These are phyloP conservation scores for Remersonia thermophila DNA, from an alignment of 2,329 filamentous ascomycete genomes.

Conservation along the genomic window DNA sequence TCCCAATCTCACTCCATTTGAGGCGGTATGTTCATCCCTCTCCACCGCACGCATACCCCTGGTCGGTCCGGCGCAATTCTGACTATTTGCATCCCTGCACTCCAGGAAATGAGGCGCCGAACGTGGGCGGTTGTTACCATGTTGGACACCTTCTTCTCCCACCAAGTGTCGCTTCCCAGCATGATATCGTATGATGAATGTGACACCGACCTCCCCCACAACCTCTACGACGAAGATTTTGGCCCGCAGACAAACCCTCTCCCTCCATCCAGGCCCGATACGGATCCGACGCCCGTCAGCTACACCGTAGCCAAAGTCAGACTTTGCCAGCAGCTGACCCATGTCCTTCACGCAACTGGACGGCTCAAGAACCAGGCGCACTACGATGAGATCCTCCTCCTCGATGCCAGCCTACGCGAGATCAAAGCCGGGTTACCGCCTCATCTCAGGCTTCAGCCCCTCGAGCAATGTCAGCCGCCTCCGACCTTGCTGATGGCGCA, in stretches of 20 bases:
- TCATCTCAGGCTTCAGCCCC: conserved; percentile 61
- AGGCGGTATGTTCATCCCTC: conserved; percentile 40
- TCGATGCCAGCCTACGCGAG: conserved; percentile 49
- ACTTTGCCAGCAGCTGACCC: conserved; percentile 56
- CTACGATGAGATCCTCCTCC: conserved; percentile 53
- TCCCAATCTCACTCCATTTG: conserved; percentile 56
- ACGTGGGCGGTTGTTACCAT: conserved; percentile 61
- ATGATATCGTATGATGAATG: conserved; percentile 66
- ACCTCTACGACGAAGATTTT: conserved; percentile 73
- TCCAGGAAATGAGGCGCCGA: conserved; percentile 55
- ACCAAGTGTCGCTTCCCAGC: conserved; percentile 52
- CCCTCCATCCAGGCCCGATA: conserved; percentile 53
- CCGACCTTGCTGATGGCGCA: conserved; percentile 77
- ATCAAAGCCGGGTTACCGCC: conserved; percentile 59
- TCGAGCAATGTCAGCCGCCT: conserved; percentile 68
- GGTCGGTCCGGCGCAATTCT: background rate
- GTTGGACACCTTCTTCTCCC: conserved; percentile 65
- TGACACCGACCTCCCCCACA: conserved; percentile 62
- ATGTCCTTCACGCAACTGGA: conserved; percentile 55
- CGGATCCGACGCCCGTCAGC: conserved; percentile 62
- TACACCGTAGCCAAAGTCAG: conserved; percentile 68
- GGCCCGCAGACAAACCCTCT: conserved; percentile 54
- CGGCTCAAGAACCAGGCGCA: conserved; percentile 41
- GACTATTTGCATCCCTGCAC: background rate
- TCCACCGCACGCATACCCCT: background rate